phyloP scores from a whole-genome alignment of 345 rosid species.

The Streptanthus diversifolius region DNA sequence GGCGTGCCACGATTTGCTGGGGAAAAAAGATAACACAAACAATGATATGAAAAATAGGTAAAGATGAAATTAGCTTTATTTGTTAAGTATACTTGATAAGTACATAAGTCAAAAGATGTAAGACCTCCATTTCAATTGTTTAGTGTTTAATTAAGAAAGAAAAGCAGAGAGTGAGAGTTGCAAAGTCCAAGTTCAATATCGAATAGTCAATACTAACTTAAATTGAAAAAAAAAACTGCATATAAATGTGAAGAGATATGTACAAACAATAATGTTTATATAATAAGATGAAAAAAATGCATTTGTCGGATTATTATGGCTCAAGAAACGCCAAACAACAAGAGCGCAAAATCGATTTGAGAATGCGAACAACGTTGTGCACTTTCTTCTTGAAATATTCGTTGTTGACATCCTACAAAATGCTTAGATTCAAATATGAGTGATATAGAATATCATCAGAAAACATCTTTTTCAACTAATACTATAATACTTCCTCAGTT shows the following conservation, averaged over 20 bases:
- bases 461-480: too few species aligned
- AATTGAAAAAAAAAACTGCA: neutral
- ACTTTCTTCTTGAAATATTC: constrained; percentile 27
- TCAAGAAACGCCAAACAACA: constrained; percentile 17
- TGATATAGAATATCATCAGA: neutral
- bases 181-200: constrained; percentile 24
- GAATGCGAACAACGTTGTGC: neutral
- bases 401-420: constrained; percentile 27
- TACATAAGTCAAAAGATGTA: constrained; percentile 16
- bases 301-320: constrained; percentile 20
- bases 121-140: neutral
- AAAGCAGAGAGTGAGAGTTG: neutral
- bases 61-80: neutral
- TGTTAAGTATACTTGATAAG: neutral
- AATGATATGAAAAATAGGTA: neutral
- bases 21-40: neutral
- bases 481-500: too few species aligned
- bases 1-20: neutral
- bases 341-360: constrained; percentile 5
- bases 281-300: constrained; percentile 15
- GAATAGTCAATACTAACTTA: constrained; percentile 1
- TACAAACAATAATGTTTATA: constrained; percentile 8
- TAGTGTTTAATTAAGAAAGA: neutral
- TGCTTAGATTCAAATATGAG: constrained; percentile 8
- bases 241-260: constrained; percentile 3